Evolutionary conservation across 2,329 filamentous ascomycete species (phyloP).

Genomic region (Neophaeococcomyces aloes): DNA sequence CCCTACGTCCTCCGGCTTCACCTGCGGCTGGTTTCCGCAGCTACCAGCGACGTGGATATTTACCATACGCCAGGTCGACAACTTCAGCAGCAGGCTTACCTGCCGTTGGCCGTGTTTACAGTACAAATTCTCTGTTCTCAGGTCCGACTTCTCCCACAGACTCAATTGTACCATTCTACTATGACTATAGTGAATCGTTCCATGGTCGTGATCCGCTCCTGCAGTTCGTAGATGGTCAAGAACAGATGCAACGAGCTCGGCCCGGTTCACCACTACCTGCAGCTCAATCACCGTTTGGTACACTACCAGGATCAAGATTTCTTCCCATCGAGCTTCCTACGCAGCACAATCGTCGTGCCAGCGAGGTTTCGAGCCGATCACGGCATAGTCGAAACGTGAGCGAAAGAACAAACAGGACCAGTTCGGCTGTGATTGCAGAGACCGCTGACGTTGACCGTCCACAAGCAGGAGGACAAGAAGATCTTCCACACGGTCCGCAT

Average conservation of each 20-base stretch:
- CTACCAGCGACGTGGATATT: background rate
- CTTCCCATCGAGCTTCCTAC: slow-evolving; percentile 18
- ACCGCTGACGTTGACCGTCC: background rate
- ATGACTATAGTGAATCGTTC: slow-evolving; percentile 23
- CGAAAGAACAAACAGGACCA: background rate
- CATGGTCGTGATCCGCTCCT: slow-evolving; percentile 6
- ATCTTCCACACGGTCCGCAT: no score
- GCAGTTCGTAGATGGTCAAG: slow-evolving; percentile 10
- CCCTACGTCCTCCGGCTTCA: slow-evolving; percentile 17
- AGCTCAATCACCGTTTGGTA: slow-evolving; percentile 22
- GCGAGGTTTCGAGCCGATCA: slow-evolving; percentile 15
- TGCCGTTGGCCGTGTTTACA: background rate
- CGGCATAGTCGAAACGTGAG: slow-evolving; percentile 4
- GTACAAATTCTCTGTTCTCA: background rate
- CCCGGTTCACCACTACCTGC: background rate
- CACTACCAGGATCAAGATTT: slow-evolving; percentile 17
- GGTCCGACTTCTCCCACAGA: slow-evolving; percentile 14
- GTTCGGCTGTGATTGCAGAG: background rate
- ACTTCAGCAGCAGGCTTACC: background rate
- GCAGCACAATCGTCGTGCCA: slow-evolving; percentile 15
- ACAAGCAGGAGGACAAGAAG: background rate
- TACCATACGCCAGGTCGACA: background rate
- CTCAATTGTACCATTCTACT: slow-evolving; percentile 19
- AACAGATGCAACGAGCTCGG: background rate
- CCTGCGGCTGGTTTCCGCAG: slow-evolving; percentile 8